These are phyloP conservation scores for Sphagnum magellanicum DNA, from an alignment of 228 moss, liverwort and hornwort species.

Conservation along the genomic window DNA sequence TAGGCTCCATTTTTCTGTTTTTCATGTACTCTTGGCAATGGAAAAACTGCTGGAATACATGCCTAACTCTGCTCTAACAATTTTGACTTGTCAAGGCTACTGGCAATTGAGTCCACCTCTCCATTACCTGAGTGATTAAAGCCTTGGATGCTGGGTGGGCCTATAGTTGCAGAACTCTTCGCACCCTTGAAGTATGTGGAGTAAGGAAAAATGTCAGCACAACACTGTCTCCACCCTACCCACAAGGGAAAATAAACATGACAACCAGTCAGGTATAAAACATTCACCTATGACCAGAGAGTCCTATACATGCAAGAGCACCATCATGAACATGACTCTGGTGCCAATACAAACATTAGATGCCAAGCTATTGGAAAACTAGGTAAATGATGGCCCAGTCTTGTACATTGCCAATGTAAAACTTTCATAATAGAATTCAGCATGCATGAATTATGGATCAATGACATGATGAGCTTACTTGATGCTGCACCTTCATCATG, in stretches of 20 bases:
- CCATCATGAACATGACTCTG: too few species aligned
- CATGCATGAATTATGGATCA: too few species aligned
- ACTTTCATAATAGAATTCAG: too few species aligned
- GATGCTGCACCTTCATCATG: conserved; percentile 62
- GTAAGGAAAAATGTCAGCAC: conserved; percentile 70
- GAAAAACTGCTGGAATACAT: too few species aligned
- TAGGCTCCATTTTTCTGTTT: too few species aligned
- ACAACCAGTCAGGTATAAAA: not conserved
- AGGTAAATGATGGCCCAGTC: too few species aligned
- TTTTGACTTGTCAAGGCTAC: conserved; percentile 17
- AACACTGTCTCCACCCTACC: conserved; percentile 68
- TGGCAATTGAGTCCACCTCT: conserved; percentile 17
- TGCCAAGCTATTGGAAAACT: too few species aligned
- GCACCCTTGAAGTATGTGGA: conserved; percentile 76
- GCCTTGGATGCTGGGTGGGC: conserved; percentile 26
- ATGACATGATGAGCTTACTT: conserved; percentile 25
- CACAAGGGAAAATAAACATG: not conserved
- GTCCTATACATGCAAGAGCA: too few species aligned
- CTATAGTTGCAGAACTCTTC: conserved; percentile 53
- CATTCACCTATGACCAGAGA: not conserved
- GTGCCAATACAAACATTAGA: too few species aligned
- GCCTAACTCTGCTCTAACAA: too few species aligned
- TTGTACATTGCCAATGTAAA: too few species aligned
- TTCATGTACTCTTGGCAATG: too few species aligned
- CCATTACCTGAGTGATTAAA: conserved; percentile 38